Evolutionary conservation across 257 asterid species (phyloP).

Genomic region (Salvia rosmarinus): DNA sequence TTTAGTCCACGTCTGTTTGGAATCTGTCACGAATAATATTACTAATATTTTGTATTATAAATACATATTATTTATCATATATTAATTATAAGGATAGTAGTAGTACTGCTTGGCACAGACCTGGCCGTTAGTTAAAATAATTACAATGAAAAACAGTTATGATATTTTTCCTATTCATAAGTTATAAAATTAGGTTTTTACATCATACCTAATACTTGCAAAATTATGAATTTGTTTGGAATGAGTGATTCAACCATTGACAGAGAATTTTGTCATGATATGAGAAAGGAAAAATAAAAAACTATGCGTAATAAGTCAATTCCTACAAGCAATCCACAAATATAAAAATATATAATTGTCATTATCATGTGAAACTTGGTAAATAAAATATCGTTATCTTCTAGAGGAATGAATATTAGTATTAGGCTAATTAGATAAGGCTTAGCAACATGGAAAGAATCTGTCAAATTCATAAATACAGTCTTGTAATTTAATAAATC

Average conservation of each 20-base stretch:
- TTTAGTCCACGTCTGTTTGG: background rate
- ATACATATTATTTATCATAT: too few species aligned
- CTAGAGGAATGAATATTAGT: constrained; percentile 7
- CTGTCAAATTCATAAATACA: constrained; percentile 33
- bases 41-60: background rate
- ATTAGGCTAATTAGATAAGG: constrained; percentile 36
- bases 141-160: too few species aligned
- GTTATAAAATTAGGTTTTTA: background rate
- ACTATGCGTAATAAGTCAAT: constrained; percentile 8
- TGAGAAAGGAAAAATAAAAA: background rate
- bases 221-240: background rate
- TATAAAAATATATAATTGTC: background rate
- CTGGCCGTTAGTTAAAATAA: too few species aligned
- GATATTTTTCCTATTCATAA: too few species aligned
- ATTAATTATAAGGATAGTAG: too few species aligned
- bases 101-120: too few species aligned
- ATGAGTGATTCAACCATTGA: constrained; percentile 9
- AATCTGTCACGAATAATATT: background rate
- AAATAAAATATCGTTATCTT: background rate
- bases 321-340: background rate
- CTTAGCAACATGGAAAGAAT: constrained; percentile 20
- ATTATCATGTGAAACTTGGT: background rate
- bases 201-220: constrained; percentile 23
- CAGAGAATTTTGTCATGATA: constrained; percentile 27
- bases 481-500: constrained; percentile 30